These are phyloP conservation scores for Pleurotus cornucopiae DNA, from an alignment of 768 basidiomycete species.

Conservation along the genomic window DNA sequence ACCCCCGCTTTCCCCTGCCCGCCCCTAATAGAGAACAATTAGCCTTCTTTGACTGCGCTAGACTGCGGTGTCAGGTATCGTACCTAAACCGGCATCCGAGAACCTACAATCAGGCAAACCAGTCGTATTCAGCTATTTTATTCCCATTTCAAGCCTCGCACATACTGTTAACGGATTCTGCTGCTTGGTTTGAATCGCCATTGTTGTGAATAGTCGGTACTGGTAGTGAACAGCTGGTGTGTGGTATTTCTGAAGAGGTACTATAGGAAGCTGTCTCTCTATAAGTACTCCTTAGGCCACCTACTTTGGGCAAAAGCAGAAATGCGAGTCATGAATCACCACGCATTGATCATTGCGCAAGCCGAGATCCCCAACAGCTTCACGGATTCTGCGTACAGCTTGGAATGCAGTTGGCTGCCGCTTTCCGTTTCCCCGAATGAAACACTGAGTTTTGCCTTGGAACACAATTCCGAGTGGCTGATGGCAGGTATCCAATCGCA, in stretches of 20 bases:
- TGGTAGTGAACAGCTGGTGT: too few relatives aligned
- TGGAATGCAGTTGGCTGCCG: neutral
- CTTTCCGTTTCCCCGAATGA: too few relatives aligned
- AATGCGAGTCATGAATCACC: neutral
- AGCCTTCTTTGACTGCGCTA: neutral
- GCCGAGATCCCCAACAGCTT: neutral
- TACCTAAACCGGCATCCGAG: slow-evolving; percentile 4
- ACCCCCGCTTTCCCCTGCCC: slow-evolving; percentile 42
- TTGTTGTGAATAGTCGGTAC: neutral
- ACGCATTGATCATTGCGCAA: neutral
- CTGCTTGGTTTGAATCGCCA: slow-evolving; percentile 1
- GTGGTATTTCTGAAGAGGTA: too few relatives aligned
- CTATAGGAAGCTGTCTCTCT: too few relatives aligned
- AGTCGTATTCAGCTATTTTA: neutral
- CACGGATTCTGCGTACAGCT: neutral
- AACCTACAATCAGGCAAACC: neutral
- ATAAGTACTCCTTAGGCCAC: neutral
- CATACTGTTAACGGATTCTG: neutral
- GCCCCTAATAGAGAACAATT: neutral
- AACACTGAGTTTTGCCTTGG: too few relatives aligned
- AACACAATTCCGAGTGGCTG: too few relatives aligned
- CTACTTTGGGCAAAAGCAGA: neutral
- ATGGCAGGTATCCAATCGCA: too few relatives aligned
- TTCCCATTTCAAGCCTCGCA: neutral
- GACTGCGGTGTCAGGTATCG: neutral